Evolutionary conservation across 495 filamentous ascomycete species (phyloP).

Genomic region (Penicillium soppii): DNA sequence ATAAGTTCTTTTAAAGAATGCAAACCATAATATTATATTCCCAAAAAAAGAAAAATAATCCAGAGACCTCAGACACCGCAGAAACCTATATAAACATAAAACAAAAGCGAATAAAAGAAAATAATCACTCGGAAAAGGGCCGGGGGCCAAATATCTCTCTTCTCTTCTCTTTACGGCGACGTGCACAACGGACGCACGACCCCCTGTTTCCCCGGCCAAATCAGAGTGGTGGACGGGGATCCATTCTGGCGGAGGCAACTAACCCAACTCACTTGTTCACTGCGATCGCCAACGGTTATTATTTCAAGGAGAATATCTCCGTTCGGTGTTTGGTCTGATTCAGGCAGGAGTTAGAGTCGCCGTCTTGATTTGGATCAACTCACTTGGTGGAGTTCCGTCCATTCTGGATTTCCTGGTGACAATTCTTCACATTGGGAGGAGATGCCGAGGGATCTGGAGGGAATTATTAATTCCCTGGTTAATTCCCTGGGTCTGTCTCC

Average conservation of each 20-base stretch:
- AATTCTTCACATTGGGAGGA: too few species aligned
- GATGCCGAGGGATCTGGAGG: too few species aligned
- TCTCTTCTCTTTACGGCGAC: conserved; percentile 44
- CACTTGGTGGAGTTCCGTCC: too few species aligned
- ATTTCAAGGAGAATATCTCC: conserved; percentile 8
- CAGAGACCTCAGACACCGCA: not conserved
- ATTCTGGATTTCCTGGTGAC: not conserved
- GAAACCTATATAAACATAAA: not conserved
- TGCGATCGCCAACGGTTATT: conserved; percentile 20
- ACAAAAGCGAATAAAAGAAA: conserved; percentile 3
- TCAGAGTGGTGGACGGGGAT: conserved; percentile 22
- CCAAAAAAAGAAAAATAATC: not conserved
- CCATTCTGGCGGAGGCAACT: conserved; percentile 19
- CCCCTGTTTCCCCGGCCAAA: conserved; percentile 45
- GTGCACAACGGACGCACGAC: conserved; percentile 34
- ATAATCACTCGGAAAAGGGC: conserved; percentile 10
- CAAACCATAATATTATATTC: conserved; percentile 2
- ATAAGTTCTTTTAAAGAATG: not conserved
- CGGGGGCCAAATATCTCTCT: conserved; percentile 26
- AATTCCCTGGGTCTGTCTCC: too few species aligned
- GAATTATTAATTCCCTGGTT: too few species aligned
- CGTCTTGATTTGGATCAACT: too few species aligned
- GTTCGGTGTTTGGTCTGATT: not conserved
- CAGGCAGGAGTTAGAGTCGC: not conserved
- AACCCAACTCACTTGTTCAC: too few species aligned